phyloP scores from a whole-genome alignment of 257 asterid genomes.

The Solanum bukasovii region DNA sequence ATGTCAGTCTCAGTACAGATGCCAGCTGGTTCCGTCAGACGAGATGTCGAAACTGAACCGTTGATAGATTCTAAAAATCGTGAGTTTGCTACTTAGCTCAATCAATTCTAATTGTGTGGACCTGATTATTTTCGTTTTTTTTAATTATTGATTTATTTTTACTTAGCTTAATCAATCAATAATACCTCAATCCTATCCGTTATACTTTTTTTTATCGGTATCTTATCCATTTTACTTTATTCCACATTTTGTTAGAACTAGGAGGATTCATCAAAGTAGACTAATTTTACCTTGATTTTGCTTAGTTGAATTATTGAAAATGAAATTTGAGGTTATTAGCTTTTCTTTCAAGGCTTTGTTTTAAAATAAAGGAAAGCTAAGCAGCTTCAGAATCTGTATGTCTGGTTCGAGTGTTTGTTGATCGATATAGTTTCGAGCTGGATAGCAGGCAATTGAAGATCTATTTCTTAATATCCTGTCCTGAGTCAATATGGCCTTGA shows the following conservation, averaged over 20 bases:
- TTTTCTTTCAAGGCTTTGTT: background rate
- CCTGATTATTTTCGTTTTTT: background rate
- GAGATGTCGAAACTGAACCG: conserved; percentile 49
- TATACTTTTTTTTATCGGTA: background rate
- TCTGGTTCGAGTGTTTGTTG: background rate
- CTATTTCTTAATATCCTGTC: background rate
- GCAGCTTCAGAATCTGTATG: background rate
- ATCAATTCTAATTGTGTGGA: background rate
- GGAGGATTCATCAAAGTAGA: background rate
- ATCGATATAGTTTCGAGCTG: background rate
- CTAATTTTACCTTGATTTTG: background rate
- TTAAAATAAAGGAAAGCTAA: background rate
- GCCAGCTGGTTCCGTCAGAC: conserved; percentile 26
- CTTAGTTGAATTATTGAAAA: background rate
- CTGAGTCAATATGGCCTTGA: background rate
- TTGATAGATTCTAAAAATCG: conserved; percentile 56
- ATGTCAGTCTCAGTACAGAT: conserved; percentile 53
- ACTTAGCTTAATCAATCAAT: background rate
- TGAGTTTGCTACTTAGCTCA: conserved; percentile 24
- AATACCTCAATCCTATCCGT: background rate
- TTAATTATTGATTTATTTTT: background rate
- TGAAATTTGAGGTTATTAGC: background rate
- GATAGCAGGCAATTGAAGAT: background rate
- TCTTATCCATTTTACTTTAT: background rate
- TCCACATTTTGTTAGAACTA: background rate